Conservation (phyloP, 345 rosid genomes). For the Hibiscus syriacus region DNA sequence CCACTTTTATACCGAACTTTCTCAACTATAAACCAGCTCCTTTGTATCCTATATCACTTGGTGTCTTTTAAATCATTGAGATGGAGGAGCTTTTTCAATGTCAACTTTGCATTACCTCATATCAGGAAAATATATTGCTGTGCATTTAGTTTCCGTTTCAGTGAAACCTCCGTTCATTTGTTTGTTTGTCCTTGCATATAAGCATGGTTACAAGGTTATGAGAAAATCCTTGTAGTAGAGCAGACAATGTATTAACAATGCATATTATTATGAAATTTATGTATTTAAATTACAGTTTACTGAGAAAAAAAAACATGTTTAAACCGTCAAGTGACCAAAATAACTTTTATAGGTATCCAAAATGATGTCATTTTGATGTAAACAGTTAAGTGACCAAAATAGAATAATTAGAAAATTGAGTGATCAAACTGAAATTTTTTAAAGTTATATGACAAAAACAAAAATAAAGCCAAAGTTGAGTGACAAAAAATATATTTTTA, state of each 20-base stretch:
- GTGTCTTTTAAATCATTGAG: conserved; percentile 33
- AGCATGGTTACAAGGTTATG: neutral
- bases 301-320: neutral
- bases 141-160: neutral
- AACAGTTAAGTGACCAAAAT: too few species aligned
- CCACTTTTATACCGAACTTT: conserved; percentile 50
- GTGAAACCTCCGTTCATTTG: neutral
- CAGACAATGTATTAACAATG: neutral
- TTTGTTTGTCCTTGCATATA: neutral
- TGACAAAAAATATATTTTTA: too few species aligned
- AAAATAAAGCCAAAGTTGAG: too few species aligned
- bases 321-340: too few species aligned
- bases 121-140: neutral
- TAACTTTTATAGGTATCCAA: too few species aligned
- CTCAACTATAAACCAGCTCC: conserved; percentile 56
- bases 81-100: neutral
- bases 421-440: too few species aligned
- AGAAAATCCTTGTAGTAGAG: neutral
- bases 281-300: neutral
- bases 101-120: neutral
- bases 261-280: neutral
- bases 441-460: too few species aligned
- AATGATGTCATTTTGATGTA: too few species aligned
- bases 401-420: too few species aligned
- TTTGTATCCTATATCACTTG: conserved; percentile 50